These are phyloP conservation scores for Gossypium longicalyx DNA, from an alignment of 345 rosid genomes.

Conservation along the genomic window DNA sequence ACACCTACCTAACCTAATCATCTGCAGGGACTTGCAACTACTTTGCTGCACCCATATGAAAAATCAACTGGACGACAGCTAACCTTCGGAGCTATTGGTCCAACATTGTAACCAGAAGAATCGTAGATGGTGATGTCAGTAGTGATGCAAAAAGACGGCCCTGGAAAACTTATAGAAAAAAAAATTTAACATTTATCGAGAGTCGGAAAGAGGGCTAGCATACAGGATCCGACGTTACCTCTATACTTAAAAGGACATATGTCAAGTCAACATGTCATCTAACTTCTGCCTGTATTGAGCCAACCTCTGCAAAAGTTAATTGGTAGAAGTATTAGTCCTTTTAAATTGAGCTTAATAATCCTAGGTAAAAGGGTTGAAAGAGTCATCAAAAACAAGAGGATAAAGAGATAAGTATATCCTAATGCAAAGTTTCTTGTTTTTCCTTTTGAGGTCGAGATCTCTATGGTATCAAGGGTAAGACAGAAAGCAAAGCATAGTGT, in stretches of 20 bases:
- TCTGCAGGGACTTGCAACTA: constrained; percentile 7
- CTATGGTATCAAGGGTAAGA: background rate
- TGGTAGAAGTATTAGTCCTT: background rate
- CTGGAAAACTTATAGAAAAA: background rate
- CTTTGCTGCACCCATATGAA: background rate
- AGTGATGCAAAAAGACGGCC: background rate
- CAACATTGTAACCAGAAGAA: background rate
- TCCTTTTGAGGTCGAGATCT: background rate
- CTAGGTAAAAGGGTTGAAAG: background rate
- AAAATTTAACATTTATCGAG: background rate
- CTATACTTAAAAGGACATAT: constrained; percentile 10
- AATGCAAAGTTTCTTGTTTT: background rate
- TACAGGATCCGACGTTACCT: constrained; percentile 16
- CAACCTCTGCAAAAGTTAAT: constrained; percentile 45
- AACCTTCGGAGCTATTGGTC: constrained; percentile 7
- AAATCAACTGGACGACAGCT: constrained; percentile 9
- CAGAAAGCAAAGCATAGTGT: background rate
- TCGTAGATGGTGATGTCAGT: background rate
- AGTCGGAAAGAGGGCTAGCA: background rate
- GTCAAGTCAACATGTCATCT: constrained; percentile 60
- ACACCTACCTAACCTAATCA: background rate
- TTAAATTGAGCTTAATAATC: background rate
- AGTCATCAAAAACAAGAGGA: constrained; percentile 4
- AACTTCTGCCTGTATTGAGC: constrained; percentile 88
- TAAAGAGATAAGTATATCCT: too few relatives aligned